Base-by-base conservation (phyloP, 2,329 filamentous ascomycete species). In the Clarireedia monteithiana region DNA sequence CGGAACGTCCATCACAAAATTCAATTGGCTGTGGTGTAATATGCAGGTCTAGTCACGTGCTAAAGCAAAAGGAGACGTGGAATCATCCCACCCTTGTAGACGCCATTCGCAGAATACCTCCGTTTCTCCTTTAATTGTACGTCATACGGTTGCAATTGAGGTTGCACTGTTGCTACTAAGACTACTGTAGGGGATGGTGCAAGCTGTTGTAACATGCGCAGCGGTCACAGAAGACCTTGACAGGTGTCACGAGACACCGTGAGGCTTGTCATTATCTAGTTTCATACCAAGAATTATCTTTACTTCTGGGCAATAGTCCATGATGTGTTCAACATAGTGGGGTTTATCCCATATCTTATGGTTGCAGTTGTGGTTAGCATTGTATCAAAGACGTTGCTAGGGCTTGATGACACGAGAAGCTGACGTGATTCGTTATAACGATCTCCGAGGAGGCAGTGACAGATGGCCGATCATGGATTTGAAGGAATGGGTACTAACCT, bases 241-340 rank as follows among this genome's bases (percentile, higher is more conserved):
- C 10, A n/a, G 6, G n/a, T 42, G 7, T 50, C 20, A 55, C 5
- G 52, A 38, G 24, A 55, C 38, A 4, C 46, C 53, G 17, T 55
- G 26, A 2, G 53, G 53, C 5, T 55, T 55, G 6, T 55, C 53
- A 44, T 45, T 55, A 12, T 78, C 75, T 10, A 80, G 67, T 66
- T 79, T 80, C 79, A 82, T 82, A 44, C 77, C 74, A 72, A 81
- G 73, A 57, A 80, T 76, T 64, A 82, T 70, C 60, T 71, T 74
- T 20, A 82, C 65, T 66, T 82, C 79, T 1, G 79, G 80, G 59
- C 80, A 82, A 67, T 82, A 82, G 17, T 75, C 70, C 59, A 80
- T 77, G 24, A 80, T 78, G 53, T 72, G 66, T 60, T 74, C 71
- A 36, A 79, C 70, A 58, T 73, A 70, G 1, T 61, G 63, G 2